These are phyloP conservation scores for Alternaria ventricosa DNA, from an alignment of 2,329 filamentous ascomycete species.

Conservation along the genomic window DNA sequence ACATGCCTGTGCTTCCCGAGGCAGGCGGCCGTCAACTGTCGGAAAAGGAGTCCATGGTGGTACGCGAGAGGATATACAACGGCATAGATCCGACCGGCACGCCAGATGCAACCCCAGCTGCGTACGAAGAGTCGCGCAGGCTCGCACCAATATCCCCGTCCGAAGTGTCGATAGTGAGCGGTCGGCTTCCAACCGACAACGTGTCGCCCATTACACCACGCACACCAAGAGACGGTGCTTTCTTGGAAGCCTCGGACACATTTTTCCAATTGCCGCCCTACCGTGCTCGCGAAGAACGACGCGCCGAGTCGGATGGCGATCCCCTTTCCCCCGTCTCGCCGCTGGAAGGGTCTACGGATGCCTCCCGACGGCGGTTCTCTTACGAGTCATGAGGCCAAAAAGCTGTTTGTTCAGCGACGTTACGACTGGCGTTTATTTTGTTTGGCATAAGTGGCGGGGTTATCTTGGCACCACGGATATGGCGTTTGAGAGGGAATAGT, in stretches of 20 bases:
- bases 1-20: conserved; percentile 61
- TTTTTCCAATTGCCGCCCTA: conserved; percentile 38
- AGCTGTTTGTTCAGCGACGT: conserved; percentile 16
- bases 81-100: conserved; percentile 47
- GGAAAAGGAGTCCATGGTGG: conserved; percentile 57
- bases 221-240: conserved; percentile 40
- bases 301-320: conserved; percentile 37
- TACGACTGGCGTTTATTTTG: conserved; percentile 16
- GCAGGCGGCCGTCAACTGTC: conserved; percentile 55
- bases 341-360: conserved; percentile 36
- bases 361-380: conserved; percentile 46
- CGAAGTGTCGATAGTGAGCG: conserved; percentile 39
- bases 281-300: conserved; percentile 27
- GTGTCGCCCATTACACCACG: conserved; percentile 43
- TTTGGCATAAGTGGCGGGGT: conserved; percentile 7
- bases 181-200: conserved; percentile 24
- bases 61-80: conserved; percentile 55
- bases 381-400: conserved; percentile 45
- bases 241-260: conserved; percentile 39
- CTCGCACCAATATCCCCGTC: conserved; percentile 32
- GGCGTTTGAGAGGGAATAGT: conserved; percentile 23
- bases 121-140: conserved; percentile 30
- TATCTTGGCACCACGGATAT: conserved; percentile 1
- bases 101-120: conserved; percentile 23
- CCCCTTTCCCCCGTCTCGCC: conserved; percentile 46